Base-by-base conservation (phyloP, 1,284 basidiomycete genomes). In the Polyporus tsugae region DNA sequence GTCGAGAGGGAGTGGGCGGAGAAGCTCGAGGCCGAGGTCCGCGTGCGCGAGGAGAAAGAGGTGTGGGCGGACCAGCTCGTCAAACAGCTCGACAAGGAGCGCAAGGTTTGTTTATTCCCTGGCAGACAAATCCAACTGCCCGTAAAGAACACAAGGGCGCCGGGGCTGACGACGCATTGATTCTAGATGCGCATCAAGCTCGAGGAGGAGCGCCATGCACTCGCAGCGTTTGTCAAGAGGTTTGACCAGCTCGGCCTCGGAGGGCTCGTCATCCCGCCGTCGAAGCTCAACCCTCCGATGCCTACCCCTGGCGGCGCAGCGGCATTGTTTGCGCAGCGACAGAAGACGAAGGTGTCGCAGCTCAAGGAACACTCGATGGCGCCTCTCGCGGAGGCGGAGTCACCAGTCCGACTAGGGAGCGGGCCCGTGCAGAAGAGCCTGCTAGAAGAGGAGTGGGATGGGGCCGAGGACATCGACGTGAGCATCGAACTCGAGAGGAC, bases 1-100 rank as follows among this genome's bases (percentile, higher is more conserved):
- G 91, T 95, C 4, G 94, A 95, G 81, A 87, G 83, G 71, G 94
- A 96, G 77, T 96, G 91, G 90, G 75, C 80, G 9, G 83, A 69
- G 2, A 89, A 87, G 77, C 77, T 95, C 0, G 87, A 89, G 39
- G 85, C 84, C 35, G 88, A 95, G 76, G 81, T 84, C 66, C 84
- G 81, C 73, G 83, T 83, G 72, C 78, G 89, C 25, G 88, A 91
- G 76, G 91, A 92, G 78, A 89, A 88, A 76, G 87, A 91, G 70
- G 84, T 79, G 29, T 94, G 91, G 91, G 89, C 90, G 1, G 83
- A 85, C 22, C 91, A 93, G 75, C 80, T 93, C 6, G 88, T 91
- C 46, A 88, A 84, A 71, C 86, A 91, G 73, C 80, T 95, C 41
- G 92, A 94, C 73, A 91, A 88, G 76, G 92, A 94, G 82, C 91